phyloP scores from a whole-genome alignment of 208 protist genomes.

The Baffinella frigidus region DNA sequence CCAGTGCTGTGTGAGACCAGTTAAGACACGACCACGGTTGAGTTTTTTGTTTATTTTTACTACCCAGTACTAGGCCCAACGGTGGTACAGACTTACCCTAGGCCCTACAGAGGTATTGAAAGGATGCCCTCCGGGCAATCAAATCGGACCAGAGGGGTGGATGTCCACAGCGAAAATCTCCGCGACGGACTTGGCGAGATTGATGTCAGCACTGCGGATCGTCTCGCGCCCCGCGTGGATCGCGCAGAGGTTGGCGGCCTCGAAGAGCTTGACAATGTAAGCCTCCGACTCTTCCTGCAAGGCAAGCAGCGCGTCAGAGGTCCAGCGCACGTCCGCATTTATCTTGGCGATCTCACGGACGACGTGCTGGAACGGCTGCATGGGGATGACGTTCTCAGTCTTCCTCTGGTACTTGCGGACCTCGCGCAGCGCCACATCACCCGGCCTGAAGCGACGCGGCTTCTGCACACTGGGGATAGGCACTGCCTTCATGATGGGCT shows the following conservation, averaged over 20 bases:
- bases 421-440: conserved; percentile 29
- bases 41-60: too few species aligned
- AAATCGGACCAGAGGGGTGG: too few species aligned
- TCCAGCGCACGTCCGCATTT: conserved; percentile 28
- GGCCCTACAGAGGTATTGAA: too few species aligned
- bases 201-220: conserved; percentile 97
- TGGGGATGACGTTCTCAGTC: neutral
- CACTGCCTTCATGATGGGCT: too few species aligned
- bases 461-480: neutral
- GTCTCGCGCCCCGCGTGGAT: conserved; percentile 97
- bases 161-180: too few species aligned
- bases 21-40: too few species aligned
- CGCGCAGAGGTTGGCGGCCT: conserved; percentile 86
- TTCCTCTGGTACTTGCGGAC: conserved; percentile 42
- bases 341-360: conserved; percentile 17
- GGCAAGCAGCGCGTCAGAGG: conserved; percentile 32
- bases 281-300: conserved; percentile 44
- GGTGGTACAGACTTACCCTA: too few species aligned
- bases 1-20: too few species aligned
- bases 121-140: too few species aligned
- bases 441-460: conserved; percentile 33
- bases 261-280: conserved; percentile 44
- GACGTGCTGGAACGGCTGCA: conserved; percentile 31
- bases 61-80: too few species aligned
- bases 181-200: too few species aligned